phyloP scores from a whole-genome alignment of 1,284 basidiomycete species.

The Gymnopus androsaceus region DNA sequence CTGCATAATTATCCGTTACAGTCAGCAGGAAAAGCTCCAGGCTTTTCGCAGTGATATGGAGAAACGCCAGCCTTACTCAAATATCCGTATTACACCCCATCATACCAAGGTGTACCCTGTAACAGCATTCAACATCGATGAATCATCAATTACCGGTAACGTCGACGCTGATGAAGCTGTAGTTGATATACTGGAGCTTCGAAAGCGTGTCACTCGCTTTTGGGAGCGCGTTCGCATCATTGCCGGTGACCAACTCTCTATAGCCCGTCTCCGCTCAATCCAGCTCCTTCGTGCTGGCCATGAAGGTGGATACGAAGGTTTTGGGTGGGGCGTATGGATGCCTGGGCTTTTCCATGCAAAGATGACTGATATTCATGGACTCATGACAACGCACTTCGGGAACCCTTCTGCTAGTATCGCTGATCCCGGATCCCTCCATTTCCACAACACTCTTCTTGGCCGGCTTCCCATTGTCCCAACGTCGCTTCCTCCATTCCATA shows the following conservation, averaged over 20 bases:
- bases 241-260: slow-evolving; percentile 39
- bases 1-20: slow-evolving; percentile 32
- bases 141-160: slow-evolving; percentile 37
- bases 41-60: slow-evolving; percentile 27
- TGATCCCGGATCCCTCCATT: slow-evolving; percentile 32
- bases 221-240: slow-evolving; percentile 24
- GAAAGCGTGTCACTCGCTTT: slow-evolving; percentile 22
- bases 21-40: slow-evolving; percentile 28
- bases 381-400: slow-evolving; percentile 34
- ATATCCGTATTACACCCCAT: slow-evolving; percentile 33
- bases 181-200: slow-evolving; percentile 22
- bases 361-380: slow-evolving; percentile 34
- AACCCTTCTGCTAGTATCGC: slow-evolving; percentile 27
- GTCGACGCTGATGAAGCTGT: slow-evolving; percentile 36
- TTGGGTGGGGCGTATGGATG: slow-evolving; percentile 29
- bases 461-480: slow-evolving; percentile 34
- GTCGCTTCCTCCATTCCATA: slow-evolving; percentile 34
- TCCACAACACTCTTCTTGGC: slow-evolving; percentile 33
- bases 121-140: slow-evolving; percentile 38
- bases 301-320: slow-evolving; percentile 30
- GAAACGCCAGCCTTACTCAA: slow-evolving; percentile 21
- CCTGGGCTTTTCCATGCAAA: slow-evolving; percentile 43
- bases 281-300: slow-evolving; percentile 35
- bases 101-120: slow-evolving; percentile 34
- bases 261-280: slow-evolving; percentile 35